Conservation (phyloP, 1,284 basidiomycete genomes). For the Austroboletus novae-zelandiae region DNA sequence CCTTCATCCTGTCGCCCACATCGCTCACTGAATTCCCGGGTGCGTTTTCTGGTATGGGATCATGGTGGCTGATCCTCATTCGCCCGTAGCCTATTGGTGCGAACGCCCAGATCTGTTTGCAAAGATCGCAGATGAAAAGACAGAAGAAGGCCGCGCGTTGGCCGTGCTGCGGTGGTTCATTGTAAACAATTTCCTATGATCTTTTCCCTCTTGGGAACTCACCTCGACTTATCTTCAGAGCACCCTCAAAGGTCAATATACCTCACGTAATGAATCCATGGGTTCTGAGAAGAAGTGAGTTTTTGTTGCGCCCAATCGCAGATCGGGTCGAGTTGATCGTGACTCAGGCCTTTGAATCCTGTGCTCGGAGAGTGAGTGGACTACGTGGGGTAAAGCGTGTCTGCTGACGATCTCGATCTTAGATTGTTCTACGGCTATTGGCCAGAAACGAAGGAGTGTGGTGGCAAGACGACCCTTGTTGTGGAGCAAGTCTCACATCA, state of each 20-base stretch:
- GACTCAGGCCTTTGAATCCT: constrained; percentile 83
- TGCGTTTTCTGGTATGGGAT: constrained; percentile 33
- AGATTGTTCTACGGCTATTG: constrained; percentile 91
- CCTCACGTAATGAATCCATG: constrained; percentile 88
- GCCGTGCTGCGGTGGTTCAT: constrained; percentile 91
- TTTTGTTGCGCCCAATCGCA: background rate
- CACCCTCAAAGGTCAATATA: constrained; percentile 94
- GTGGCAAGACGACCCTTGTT: constrained; percentile 75
- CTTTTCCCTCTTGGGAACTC: background rate
- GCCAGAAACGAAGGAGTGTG: constrained; percentile 79
- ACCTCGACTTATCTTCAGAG: constrained; percentile 42
- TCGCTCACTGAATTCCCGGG: constrained; percentile 88
- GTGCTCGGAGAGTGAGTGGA: constrained; percentile 84
- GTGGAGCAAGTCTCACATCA: constrained; percentile 99
- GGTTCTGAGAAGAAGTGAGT: constrained; percentile 95
- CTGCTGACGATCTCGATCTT: constrained; percentile 1
- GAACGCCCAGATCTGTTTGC: constrained; percentile 85
- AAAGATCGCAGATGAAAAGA: constrained; percentile 74
- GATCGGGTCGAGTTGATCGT: constrained; percentile 11
- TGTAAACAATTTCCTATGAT: constrained; percentile 37
- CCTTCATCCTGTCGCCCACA: constrained; percentile 86
- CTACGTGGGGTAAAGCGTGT: background rate
- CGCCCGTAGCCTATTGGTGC: constrained; percentile 79
- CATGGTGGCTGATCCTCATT: constrained; percentile 3
- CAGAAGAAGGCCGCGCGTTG: constrained; percentile 69